Evolutionary conservation across 441 rosid species (phyloP).

Genomic region (Brassica hybrid): DNA sequence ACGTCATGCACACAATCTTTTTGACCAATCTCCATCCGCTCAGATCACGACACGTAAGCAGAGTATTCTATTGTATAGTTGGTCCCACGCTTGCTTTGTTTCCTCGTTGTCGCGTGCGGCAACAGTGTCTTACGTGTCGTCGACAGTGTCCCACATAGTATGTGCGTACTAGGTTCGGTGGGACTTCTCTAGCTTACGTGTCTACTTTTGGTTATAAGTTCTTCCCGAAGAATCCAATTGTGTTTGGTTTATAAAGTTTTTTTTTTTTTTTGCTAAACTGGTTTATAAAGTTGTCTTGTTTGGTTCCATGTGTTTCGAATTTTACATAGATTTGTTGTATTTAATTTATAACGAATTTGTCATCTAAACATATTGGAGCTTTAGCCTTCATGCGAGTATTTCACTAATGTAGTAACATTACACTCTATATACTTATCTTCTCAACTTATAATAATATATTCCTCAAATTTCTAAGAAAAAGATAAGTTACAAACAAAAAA

Average conservation of each 20-base stretch:
- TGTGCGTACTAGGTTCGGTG: constrained; percentile 42
- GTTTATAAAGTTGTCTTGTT: constrained; percentile 22
- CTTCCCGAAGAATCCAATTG: constrained; percentile 25
- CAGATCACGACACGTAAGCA: constrained; percentile 40
- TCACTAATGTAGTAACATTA: neutral
- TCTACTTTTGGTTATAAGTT: constrained; percentile 12
- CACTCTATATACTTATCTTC: neutral
- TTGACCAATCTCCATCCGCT: neutral
- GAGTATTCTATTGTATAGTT: neutral
- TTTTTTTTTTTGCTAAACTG: too few species aligned
- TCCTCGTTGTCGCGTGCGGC: constrained; percentile 43
- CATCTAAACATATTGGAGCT: neutral
- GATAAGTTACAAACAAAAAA: neutral
- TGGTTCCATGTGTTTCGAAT: constrained; percentile 20
- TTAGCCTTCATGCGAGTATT: neutral
- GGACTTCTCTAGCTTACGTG: constrained; percentile 41
- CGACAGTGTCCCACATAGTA: constrained; percentile 40
- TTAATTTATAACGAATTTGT: neutral
- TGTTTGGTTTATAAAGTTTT: constrained; percentile 28
- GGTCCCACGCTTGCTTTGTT: constrained; percentile 31
- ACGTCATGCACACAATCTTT: neutral
- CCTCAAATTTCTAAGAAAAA: neutral
- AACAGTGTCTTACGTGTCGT: constrained; percentile 49
- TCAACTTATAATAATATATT: neutral
- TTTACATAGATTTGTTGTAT: neutral